These are phyloP conservation scores for Annulohypoxylon moriforme DNA, from an alignment of 495 filamentous ascomycete species.

Conservation along the genomic window DNA sequence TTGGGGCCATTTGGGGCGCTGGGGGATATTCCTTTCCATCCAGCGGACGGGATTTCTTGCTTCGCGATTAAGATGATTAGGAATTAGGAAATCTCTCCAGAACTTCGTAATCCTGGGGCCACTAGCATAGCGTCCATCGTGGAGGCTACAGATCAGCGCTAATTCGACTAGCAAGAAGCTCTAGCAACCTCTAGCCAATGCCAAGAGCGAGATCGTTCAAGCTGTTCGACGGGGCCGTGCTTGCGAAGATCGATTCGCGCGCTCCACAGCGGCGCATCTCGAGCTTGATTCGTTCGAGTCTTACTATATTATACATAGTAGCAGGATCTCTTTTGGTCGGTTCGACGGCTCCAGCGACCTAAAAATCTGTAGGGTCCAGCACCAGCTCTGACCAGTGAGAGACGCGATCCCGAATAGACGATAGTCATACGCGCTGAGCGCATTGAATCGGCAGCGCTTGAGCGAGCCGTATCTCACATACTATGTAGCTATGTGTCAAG, in stretches of 20 bases:
- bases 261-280: conserved; percentile 29
- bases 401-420: conserved; percentile 10
- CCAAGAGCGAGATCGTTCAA: conserved; percentile 46
- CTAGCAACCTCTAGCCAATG: conserved; percentile 30
- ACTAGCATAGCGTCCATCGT: conserved; percentile 30
- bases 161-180: conserved; percentile 32
- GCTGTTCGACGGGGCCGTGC: conserved; percentile 37
- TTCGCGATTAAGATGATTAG: conserved; percentile 4
- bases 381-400: conserved; percentile 31
- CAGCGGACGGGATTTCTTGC: conserved; percentile 20
- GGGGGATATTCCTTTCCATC: conserved; percentile 18
- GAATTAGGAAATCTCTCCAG: conserved; percentile 14
- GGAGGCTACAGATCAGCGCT: conserved; percentile 43
- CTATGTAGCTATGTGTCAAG: conserved; percentile 30
- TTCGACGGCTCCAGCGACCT: conserved; percentile 30
- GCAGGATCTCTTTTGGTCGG: conserved; percentile 9
- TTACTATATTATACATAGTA: background rate
- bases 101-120: conserved; percentile 31
- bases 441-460: conserved; percentile 24
- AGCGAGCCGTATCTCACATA: conserved; percentile 20
- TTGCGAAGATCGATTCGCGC: conserved; percentile 40
- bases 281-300: conserved; percentile 33
- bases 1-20: background rate
- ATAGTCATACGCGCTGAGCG: conserved; percentile 31
- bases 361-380: conserved; percentile 26